These are phyloP conservation scores for Graphilbum fragrans DNA, from an alignment of 2,329 filamentous ascomycete species.

Conservation along the genomic window DNA sequence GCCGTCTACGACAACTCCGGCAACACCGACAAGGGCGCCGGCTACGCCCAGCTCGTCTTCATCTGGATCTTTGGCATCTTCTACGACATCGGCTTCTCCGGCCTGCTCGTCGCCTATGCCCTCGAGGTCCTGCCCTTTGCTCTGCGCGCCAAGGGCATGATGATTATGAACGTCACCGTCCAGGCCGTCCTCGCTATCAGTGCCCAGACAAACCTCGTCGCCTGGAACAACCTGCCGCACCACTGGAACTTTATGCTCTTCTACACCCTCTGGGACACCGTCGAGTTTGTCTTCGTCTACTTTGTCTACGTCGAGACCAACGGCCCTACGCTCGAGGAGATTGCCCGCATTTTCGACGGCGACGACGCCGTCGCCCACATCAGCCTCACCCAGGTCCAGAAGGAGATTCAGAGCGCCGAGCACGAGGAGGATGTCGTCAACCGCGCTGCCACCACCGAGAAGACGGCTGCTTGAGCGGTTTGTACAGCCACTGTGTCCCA, in stretches of 20 bases:
- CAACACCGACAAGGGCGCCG: constrained; percentile 30
- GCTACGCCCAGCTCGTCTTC: constrained; percentile 42
- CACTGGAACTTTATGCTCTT: constrained; percentile 57
- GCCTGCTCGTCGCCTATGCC: constrained; percentile 43
- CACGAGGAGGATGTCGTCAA: background rate
- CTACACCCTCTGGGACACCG: constrained; percentile 50
- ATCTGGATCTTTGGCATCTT: constrained; percentile 48
- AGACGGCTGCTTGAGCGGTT: background rate
- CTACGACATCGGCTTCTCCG: constrained; percentile 48
- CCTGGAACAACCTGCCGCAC: constrained; percentile 44
- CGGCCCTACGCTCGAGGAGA: constrained; percentile 58
- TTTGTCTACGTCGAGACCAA: constrained; percentile 60
- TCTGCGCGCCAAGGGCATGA: constrained; percentile 38
- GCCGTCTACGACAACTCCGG: constrained; percentile 34
- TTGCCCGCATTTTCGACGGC: constrained; percentile 60
- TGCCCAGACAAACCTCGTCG: constrained; percentile 51
- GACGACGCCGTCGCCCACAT: constrained; percentile 43
- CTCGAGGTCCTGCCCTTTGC: constrained; percentile 48
- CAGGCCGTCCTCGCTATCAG: constrained; percentile 10
- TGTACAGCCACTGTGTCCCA: too few relatives aligned
- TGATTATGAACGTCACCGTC: constrained; percentile 10
- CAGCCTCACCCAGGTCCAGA: constrained; percentile 41
- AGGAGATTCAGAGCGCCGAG: constrained; percentile 27
- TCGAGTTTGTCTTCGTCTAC: constrained; percentile 50
- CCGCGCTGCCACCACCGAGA: background rate